phyloP scores from a whole-genome alignment of 352 stramenopile species.

The Globisporangium emineosum region DNA sequence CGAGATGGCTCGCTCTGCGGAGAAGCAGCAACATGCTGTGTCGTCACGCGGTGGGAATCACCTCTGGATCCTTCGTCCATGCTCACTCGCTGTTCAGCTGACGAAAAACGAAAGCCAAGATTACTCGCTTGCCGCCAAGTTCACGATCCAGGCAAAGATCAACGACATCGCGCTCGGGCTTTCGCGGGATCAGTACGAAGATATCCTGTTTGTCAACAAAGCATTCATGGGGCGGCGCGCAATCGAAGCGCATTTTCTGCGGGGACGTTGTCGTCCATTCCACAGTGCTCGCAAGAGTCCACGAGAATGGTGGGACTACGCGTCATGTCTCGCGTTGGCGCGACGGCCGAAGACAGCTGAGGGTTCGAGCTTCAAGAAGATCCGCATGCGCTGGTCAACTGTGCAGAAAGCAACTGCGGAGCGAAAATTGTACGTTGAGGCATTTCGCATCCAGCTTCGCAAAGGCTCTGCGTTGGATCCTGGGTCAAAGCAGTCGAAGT shows the following conservation, averaged over 20 bases:
- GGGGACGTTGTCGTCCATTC: slow-evolving; percentile 53
- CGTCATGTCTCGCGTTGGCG: slow-evolving; percentile 38
- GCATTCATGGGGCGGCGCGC: slow-evolving; percentile 57
- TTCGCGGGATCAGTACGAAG: slow-evolving; percentile 78
- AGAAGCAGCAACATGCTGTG: slow-evolving; percentile 6
- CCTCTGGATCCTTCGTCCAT: slow-evolving; percentile 55
- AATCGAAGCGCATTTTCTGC: slow-evolving; percentile 68
- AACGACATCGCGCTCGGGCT: slow-evolving; percentile 45
- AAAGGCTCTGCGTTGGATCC: slow-evolving; percentile 34
- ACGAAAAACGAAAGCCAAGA: slow-evolving; percentile 81
- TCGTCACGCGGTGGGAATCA: slow-evolving; percentile 2
- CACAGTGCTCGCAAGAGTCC: slow-evolving; percentile 35
- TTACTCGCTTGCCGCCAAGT: slow-evolving; percentile 66
- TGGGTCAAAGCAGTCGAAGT: slow-evolving; percentile 37
- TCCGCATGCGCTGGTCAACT: slow-evolving; percentile 51
- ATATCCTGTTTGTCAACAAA: slow-evolving; percentile 69
- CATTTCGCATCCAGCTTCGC: slow-evolving; percentile 49
- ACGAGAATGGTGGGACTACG: slow-evolving; percentile 80
- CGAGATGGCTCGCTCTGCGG: slow-evolving; percentile 16
- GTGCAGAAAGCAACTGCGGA: slow-evolving; percentile 52
- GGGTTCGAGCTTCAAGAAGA: slow-evolving; percentile 1
- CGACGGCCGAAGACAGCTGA: slow-evolving; percentile 21
- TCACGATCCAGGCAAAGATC: slow-evolving; percentile 53
- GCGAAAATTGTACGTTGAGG: slow-evolving; percentile 55
- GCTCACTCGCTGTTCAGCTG: slow-evolving; percentile 50